These are phyloP conservation scores for Pythium pectinolyticum DNA, from an alignment of 352 stramenopile species.

Conservation along the genomic window DNA sequence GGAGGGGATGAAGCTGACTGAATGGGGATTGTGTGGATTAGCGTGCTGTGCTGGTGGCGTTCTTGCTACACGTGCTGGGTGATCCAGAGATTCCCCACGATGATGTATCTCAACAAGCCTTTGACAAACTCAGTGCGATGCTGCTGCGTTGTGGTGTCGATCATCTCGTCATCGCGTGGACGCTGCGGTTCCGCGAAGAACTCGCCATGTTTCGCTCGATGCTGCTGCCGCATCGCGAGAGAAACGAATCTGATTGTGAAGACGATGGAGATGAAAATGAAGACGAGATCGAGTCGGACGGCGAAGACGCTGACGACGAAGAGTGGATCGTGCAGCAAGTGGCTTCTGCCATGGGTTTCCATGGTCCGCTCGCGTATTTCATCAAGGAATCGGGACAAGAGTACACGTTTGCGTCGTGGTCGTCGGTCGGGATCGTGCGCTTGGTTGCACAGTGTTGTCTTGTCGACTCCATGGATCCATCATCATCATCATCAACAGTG, in stretches of 20 bases:
- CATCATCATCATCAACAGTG: not conserved
- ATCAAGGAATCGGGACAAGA: constrained; percentile 47
- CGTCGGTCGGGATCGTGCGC: constrained; percentile 39
- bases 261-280: constrained; percentile 13
- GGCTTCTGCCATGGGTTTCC: constrained; percentile 32
- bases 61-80: constrained; percentile 20
- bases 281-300: not conserved
- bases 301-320: constrained; percentile 32
- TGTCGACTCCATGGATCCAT: not conserved
- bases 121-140: constrained; percentile 29
- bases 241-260: constrained; percentile 7
- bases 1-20: too few relatives aligned
- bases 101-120: not conserved
- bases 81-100: constrained; percentile 2
- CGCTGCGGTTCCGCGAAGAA: constrained; percentile 59
- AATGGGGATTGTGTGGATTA: constrained; percentile 1
- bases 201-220: constrained; percentile 41
- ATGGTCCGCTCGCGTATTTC: constrained; percentile 48
- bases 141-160: constrained; percentile 39
- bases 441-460: constrained; percentile 29
- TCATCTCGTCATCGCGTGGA: constrained; percentile 42
- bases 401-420: constrained; percentile 64
- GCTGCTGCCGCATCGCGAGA: constrained; percentile 19
- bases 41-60: constrained; percentile 30
- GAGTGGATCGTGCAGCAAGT: constrained; percentile 38